Evolutionary conservation across 805 yeast genomes (phyloP), one percentile per base, ranked within the genome.

Genomic region (Scheffersomyces lignosus): DNA sequence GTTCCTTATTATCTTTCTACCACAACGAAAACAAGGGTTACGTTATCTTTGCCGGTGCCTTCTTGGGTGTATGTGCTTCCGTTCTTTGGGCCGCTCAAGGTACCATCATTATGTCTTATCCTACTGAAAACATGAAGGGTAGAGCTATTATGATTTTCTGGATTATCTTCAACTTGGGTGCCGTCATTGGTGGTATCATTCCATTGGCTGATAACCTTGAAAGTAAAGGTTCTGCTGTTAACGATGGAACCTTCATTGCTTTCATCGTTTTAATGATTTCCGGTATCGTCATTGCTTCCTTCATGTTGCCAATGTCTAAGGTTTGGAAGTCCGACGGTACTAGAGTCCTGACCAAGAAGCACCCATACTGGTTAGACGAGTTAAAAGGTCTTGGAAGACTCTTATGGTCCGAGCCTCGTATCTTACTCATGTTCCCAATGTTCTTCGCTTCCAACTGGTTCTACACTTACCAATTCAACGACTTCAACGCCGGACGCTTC

Each of bases 401-500:
- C 33, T 60, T 75, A 43, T 52, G 48, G 36, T 44, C 43, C 16
- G 73, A 72, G 47, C 76, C 76, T 32, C 64, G 59, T 52, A 72
- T 79, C 34, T 51, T 71, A 32, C 54, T 73, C 17, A 49, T 78
- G 54, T 73, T 80, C 68, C 85, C 85, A 29, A 70, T 77, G 75
- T 80, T 79, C 54, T 73, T 76, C 46, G 70, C 81, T 18, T 76
- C 84, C 25, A 80, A 80, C 64, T 80, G 80, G 80, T 80, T 78
- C 63, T 78, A 78, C 66, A 75, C 83, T 31, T 80, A 80, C 57
- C 83, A 80, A 58, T 78, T 75, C 50, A 77, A 78, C 54, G 78
- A 74, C 40, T 66, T 72, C 57, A 79, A 79, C 52, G 75, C 73
- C 27, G 75, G 73, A 15, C 62, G 73, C 33, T 80, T 80, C 60